phyloP scores from a whole-genome alignment of 2,329 filamentous ascomycete genomes.

The Akanthomyces uredinophilus region DNA sequence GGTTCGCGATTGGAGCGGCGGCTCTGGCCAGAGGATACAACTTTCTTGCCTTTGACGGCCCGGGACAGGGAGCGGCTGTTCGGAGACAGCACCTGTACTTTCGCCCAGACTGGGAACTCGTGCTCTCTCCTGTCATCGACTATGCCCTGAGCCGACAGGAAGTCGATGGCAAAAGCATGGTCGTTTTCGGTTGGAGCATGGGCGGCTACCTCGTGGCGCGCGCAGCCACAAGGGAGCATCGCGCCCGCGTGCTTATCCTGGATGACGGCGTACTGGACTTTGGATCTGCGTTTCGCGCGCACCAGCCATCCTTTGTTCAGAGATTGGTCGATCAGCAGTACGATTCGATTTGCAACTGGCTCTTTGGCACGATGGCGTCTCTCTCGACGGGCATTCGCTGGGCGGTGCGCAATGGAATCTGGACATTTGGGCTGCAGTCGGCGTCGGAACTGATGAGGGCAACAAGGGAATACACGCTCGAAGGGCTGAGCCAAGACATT shows the following conservation, averaged over 20 bases:
- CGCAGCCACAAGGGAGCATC: not conserved
- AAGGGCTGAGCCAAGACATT: not conserved
- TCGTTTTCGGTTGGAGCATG: constrained; percentile 7
- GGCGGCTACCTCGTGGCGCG: constrained; percentile 12
- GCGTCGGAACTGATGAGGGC: constrained; percentile 2
- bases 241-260: not conserved
- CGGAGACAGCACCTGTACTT: constrained; percentile 4
- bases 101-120: constrained; percentile 9
- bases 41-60: constrained; percentile 10
- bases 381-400: not conserved
- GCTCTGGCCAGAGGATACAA: constrained; percentile 3
- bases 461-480: not conserved
- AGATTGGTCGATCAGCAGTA: not conserved
- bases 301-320: not conserved
- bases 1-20: constrained; percentile 6
- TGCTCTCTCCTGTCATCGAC: constrained; percentile 4
- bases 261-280: constrained; percentile 9
- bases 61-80: constrained; percentile 2
- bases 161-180: not conserved
- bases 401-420: not conserved
- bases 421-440: not conserved
- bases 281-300: not conserved
- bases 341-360: not conserved
- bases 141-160: not conserved
- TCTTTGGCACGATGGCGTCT: not conserved